phyloP scores from a whole-genome alignment of 2,329 filamentous ascomycete species.

The Alternaria atra region DNA sequence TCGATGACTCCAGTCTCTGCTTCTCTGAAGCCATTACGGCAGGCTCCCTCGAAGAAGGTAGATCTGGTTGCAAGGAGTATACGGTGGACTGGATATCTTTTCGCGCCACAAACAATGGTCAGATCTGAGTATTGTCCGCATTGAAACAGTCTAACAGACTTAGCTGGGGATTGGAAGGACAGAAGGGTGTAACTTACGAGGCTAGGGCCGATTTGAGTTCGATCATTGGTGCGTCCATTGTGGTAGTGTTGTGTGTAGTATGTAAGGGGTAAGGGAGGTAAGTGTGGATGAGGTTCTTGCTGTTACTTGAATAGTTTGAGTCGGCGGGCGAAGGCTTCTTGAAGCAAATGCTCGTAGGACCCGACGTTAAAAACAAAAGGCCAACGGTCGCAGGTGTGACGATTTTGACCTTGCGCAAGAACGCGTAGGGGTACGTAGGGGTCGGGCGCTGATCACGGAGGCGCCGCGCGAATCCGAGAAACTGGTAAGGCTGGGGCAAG shows the following conservation, averaged over 20 bases:
- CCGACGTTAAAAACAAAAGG: conserved; percentile 17
- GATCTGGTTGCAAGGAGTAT: conserved; percentile 60
- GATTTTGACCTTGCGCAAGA: conserved; percentile 23
- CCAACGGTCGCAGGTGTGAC: conserved; percentile 20
- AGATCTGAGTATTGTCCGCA: conserved; percentile 58
- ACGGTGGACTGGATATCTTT: conserved; percentile 59
- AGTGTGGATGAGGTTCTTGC: not conserved
- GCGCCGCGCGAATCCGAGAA: conserved; percentile 20
- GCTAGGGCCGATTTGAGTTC: conserved; percentile 59
- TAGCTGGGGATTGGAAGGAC: conserved; percentile 28
- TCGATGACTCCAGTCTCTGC: conserved; percentile 50
- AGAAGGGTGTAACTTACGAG: conserved; percentile 51
- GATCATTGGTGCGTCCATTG: conserved; percentile 52
- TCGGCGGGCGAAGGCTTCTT: conserved; percentile 16
- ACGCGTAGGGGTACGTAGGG: conserved; percentile 28
- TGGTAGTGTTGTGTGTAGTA: conserved; percentile 31
- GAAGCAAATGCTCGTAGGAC: conserved; percentile 19
- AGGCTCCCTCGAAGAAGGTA: conserved; percentile 57
- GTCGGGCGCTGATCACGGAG: conserved; percentile 19
- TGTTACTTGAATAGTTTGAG: not conserved
- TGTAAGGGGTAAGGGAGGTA: not conserved
- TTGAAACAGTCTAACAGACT: conserved; percentile 50
- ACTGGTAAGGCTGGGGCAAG: conserved; percentile 29
- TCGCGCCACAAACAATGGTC: conserved; percentile 57
- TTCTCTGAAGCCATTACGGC: conserved; percentile 50